Conservation (phyloP, 2,329 filamentous ascomycete genomes). For the Camillea tinctor region DNA sequence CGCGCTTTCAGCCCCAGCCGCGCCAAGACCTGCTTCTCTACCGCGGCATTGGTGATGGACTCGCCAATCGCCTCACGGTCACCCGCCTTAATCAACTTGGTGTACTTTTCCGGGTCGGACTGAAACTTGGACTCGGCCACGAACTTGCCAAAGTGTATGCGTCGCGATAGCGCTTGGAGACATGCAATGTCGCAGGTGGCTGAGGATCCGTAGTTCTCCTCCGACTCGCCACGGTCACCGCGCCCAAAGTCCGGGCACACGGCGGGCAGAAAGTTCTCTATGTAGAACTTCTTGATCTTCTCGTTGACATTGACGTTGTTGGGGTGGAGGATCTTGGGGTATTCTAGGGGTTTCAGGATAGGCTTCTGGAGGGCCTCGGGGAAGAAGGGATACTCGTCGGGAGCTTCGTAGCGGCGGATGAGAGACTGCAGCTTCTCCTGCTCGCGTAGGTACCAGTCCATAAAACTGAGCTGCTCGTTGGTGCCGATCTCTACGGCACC, state of each 20-base stretch:
- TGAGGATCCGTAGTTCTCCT: constrained; percentile 93
- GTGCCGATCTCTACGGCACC: constrained; percentile 75
- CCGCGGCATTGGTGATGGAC: constrained; percentile 84
- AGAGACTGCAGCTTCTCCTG: constrained; percentile 89
- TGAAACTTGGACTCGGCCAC: constrained; percentile 95
- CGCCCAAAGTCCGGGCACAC: constrained; percentile 78
- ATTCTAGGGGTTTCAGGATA: constrained; percentile 83
- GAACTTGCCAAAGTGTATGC: constrained; percentile 98
- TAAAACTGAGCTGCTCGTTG: constrained; percentile 62
- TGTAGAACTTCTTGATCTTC: constrained; percentile 80
- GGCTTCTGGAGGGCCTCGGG: constrained; percentile 74
- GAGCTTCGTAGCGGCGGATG: constrained; percentile 91
- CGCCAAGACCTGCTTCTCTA: constrained; percentile 90
- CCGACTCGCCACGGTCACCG: constrained; percentile 76
- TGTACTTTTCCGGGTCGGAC: constrained; percentile 78
- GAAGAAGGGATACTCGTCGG: constrained; percentile 98
- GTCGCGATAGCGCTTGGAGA: constrained; percentile 82
- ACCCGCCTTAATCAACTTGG: constrained; percentile 73
- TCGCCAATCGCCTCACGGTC: constrained; percentile 81
- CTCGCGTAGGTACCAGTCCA: constrained; percentile 91
- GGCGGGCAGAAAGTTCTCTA: constrained; percentile 75
- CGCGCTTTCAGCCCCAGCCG: constrained; percentile 82
- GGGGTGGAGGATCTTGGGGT: constrained; percentile 81
- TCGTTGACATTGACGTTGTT: constrained; percentile 91
- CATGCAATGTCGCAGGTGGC: constrained; percentile 89